Evolutionary conservation across 2,329 filamentous ascomycete species (phyloP), one percentile per base, ranked within the genome.

Genomic region (Aspergillus sp.): DNA sequence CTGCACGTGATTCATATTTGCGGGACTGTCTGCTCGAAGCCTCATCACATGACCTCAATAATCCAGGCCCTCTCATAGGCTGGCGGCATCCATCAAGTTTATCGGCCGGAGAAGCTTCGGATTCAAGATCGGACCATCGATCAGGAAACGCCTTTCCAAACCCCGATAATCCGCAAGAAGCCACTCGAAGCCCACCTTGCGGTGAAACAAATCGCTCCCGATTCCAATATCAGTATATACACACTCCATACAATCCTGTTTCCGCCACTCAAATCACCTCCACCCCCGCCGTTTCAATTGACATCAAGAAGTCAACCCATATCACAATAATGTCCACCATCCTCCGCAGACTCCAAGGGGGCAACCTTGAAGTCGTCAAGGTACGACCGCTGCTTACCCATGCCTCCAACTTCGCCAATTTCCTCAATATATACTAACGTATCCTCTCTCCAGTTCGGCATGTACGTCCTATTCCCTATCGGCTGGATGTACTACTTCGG

Each of bases 401-500:
- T 42, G 24, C 27, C 9, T 30, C 27, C 27, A 30, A 11, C 27
- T 1, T 11, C 27, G 1, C 9, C 27, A 30, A 30, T 9, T 4
- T 30, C 27, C 27, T 30, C 27, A 30, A 11, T 11, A 9, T 30
- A 30, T 30, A 3, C 34, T 37, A 37, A 37, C 34, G 2, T 37
- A 30, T 37, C 6, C 15, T 37, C n/a, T 37, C 15, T 17, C 22
- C 17, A 97, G 93, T 99, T 99, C 76, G 93, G 93, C 80, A 90
- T 96, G 84, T 99, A 99, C 81, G 88, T 99, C 80, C 89, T 97
- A 84, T 99, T 99, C 79, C 95, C 95, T 17, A 98, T 99, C 70
- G 92, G 91, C 68, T 93, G 95, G 82, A 99, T 99, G 95, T 98
- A 96, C 83, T 99, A 99, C 82, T 99, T 98, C 77, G 95, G 95